Conservation (phyloP, 2,329 filamentous ascomycete genomes). For the Hypoxylon sp. region DNA sequence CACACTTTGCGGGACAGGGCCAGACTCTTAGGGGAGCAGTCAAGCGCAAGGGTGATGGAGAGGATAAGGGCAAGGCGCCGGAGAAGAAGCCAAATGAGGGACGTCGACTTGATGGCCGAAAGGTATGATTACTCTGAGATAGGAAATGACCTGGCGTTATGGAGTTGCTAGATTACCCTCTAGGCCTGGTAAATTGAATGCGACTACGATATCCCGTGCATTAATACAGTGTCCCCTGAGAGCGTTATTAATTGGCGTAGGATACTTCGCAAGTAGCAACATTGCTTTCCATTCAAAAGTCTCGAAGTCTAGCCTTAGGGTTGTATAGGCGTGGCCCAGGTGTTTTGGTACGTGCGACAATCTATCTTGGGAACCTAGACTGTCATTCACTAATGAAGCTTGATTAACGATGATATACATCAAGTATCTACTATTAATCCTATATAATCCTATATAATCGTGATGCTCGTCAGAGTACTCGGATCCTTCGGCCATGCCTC, state of each 20-base stretch:
- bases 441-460: slow-evolving; percentile 12
- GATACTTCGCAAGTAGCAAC: neutral
- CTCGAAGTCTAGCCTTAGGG: neutral
- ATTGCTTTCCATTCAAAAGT: neutral
- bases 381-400: too few species aligned
- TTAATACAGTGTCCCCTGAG: neutral
- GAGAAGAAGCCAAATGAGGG: slow-evolving; percentile 65
- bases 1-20: slow-evolving; percentile 87
- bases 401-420: too few species aligned
- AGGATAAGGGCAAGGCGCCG: slow-evolving; percentile 63
- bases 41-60: slow-evolving; percentile 77
- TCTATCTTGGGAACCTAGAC: too few species aligned
- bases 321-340: neutral
- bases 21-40: slow-evolving; percentile 79
- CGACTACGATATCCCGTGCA: slow-evolving; percentile 21
- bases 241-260: neutral
- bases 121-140: slow-evolving; percentile 36
- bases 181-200: slow-evolving; percentile 22
- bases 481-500: slow-evolving; percentile 4
- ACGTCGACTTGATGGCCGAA: slow-evolving; percentile 62
- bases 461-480: neutral
- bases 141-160: slow-evolving; percentile 28
- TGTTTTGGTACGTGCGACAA: neutral
- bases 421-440: too few species aligned
- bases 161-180: slow-evolving; percentile 32